A percentile compares a stretch with the other conserved stretches of the same genome.
Evolutionary conservation across 768 basidiomycete genomes (phyloP).

Genomic region (Pleurotus giganteus): DNA sequence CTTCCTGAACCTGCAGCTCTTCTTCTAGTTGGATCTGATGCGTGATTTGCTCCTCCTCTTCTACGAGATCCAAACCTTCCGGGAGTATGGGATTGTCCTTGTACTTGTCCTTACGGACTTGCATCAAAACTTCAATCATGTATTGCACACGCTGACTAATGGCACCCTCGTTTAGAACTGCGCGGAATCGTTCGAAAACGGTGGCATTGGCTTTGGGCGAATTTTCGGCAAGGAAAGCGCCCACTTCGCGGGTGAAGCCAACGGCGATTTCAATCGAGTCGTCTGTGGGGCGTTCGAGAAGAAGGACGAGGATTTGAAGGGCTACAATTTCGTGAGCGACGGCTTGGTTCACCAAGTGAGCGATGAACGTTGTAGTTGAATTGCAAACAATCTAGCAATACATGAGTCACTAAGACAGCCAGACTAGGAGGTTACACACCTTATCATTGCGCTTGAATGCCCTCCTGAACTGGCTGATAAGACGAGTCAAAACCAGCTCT

Average conservation of each 20-base stretch:
- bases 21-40: slow-evolving; percentile 92
- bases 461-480: slow-evolving; percentile 93
- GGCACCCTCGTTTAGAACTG: slow-evolving; percentile 90
- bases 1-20: slow-evolving; percentile 91
- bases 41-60: slow-evolving; percentile 97
- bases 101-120: slow-evolving; percentile 97
- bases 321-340: slow-evolving; percentile 94
- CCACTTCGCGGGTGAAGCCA: slow-evolving; percentile 96
- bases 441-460: slow-evolving; percentile 98
- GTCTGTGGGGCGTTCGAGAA: slow-evolving; percentile 93
- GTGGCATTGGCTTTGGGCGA: slow-evolving; percentile 94
- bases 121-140: slow-evolving; percentile 99
- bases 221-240: slow-evolving; percentile 90
- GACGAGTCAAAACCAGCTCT: slow-evolving; percentile 82
- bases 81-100: slow-evolving; percentile 96
- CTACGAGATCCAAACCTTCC: slow-evolving; percentile 94
- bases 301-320: slow-evolving; percentile 92
- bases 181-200: slow-evolving; percentile 95
- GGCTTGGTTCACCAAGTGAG: slow-evolving; percentile 89
- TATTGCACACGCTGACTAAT: slow-evolving; percentile 98
- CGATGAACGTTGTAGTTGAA: slow-evolving; percentile 89
- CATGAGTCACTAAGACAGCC: background rate
- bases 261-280: slow-evolving; percentile 99
- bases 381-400: slow-evolving; percentile 77
- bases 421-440: slow-evolving; percentile 43